A percentile compares a stretch with the other conserved stretches of the same genome.
Evolutionary conservation across 2,329 filamentous ascomycete genomes (phyloP).

Genomic region (Cladophialophora exuberans): DNA sequence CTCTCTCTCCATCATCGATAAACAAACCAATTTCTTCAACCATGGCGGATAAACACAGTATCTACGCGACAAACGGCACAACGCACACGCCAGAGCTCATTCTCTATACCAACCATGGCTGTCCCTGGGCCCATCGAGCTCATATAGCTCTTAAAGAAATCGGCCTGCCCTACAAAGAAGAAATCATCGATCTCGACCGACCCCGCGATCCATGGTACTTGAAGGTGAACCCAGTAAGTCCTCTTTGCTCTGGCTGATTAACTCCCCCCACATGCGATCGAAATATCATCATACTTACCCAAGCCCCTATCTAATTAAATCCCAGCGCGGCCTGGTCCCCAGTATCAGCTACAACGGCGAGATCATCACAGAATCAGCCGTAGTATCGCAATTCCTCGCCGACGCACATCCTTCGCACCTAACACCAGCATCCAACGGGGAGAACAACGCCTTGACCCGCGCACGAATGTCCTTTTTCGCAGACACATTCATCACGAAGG

Average conservation of each 20-base stretch:
- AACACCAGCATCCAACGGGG: conserved; percentile 36
- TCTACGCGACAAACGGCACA: not conserved
- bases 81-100: conserved; percentile 54
- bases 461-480: conserved; percentile 73
- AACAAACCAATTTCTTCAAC: not conserved
- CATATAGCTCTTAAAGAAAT: conserved; percentile 73
- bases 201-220: conserved; percentile 76
- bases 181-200: conserved; percentile 70
- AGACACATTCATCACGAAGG: conserved; percentile 69
- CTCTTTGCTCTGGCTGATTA: not conserved
- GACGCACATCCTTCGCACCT: conserved; percentile 72
- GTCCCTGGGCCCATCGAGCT: conserved; percentile 75
- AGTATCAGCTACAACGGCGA: conserved; percentile 54
- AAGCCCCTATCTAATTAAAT: not conserved
- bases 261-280: not conserved
- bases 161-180: conserved; percentile 67
- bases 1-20: not conserved
- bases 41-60: conserved; percentile 6
- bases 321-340: conserved; percentile 72
- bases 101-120: conserved; percentile 71
- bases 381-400: conserved; percentile 72
- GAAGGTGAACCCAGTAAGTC: conserved; percentile 67
- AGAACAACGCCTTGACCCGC: conserved; percentile 60
- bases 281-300: not conserved
- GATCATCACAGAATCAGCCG: conserved; percentile 72